Percentiles rank a stretch among this genome's conserved stretches.
Evolutionary conservation across 176 grass and related monocot species (phyloP).

Genomic region (Rhipidocladum racemiflorum): DNA sequence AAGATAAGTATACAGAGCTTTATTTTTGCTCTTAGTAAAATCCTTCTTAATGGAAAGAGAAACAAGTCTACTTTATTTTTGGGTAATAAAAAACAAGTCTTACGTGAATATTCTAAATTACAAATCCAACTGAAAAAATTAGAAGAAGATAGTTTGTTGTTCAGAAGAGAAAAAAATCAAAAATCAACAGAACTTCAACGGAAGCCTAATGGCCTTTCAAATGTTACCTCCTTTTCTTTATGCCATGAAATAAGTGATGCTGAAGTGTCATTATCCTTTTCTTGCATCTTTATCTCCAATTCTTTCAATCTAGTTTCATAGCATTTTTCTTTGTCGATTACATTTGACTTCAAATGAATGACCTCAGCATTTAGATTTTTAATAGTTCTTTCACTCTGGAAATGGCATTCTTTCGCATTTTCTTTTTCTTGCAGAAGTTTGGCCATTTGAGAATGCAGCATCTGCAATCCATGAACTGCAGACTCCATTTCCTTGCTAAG

Average conservation of each 20-base stretch:
- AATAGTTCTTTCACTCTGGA: conserved; percentile 37
- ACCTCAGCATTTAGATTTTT: conserved; percentile 47
- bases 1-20: not conserved
- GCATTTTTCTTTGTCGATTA: conserved; percentile 51
- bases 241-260: conserved; percentile 51
- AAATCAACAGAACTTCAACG: not conserved
- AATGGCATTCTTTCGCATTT: conserved; percentile 24
- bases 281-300: conserved; percentile 52
- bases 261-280: conserved; percentile 24
- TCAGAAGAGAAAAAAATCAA: not conserved
- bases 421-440: conserved; percentile 52
- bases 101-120: not conserved
- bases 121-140: not conserved
- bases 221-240: conserved; percentile 66
- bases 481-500: conserved; percentile 53
- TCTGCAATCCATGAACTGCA: conserved; percentile 47
- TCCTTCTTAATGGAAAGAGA: not conserved
- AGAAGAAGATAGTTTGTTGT: not conserved
- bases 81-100: not conserved
- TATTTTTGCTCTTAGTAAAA: not conserved
- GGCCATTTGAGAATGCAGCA: conserved; percentile 45
- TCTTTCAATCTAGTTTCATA: conserved; percentile 49
- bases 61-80: not conserved
- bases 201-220: not conserved
- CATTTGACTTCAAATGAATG: conserved; percentile 50